phyloP scores from a whole-genome alignment of 768 basidiomycete species.

The Pholiota molesta region DNA sequence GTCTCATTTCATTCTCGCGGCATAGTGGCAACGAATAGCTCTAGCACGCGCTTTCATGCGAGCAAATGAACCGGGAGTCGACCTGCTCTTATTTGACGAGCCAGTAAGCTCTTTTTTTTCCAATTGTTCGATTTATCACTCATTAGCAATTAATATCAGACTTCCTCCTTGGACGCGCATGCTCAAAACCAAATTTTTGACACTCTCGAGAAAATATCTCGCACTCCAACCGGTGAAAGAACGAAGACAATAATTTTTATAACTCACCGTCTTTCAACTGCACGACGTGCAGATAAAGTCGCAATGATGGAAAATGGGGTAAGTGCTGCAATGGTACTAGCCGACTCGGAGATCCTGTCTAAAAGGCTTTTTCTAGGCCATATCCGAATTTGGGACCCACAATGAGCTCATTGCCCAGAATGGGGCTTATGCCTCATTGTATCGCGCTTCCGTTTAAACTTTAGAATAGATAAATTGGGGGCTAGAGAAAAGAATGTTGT shows the following conservation, averaged over 20 bases:
- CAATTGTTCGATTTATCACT: conserved; percentile 8
- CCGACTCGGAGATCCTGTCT: background rate
- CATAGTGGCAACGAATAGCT: conserved; percentile 85
- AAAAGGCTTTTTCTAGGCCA: conserved; percentile 46
- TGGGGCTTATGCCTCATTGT: conserved; percentile 71
- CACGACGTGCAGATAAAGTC: conserved; percentile 83
- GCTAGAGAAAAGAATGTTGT: background rate
- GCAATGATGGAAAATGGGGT: conserved; percentile 85
- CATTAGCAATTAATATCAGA: conserved; percentile 42
- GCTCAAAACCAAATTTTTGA: conserved; percentile 83
- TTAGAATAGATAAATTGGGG: background rate
- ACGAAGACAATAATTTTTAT: conserved; percentile 81
- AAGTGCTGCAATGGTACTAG: conserved; percentile 18
- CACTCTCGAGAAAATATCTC: conserved; percentile 68
- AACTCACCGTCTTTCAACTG: conserved; percentile 81
- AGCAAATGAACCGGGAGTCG: conserved; percentile 71
- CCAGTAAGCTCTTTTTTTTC: conserved; percentile 50
- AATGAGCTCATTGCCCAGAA: conserved; percentile 61
- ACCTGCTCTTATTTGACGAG: conserved; percentile 85
- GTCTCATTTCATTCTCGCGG: conserved; percentile 10
- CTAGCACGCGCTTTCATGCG: conserved; percentile 89
- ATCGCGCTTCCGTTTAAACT: conserved; percentile 63
- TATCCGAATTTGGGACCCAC: conserved; percentile 78
- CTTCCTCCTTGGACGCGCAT: conserved; percentile 77
- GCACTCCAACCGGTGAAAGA: conserved; percentile 55